A percentile compares a stretch with the other conserved stretches of the same genome.
These are phyloP conservation scores for Pterocarpus macrocarpus DNA, from an alignment of 306 rosid genomes.

Conservation along the genomic window DNA sequence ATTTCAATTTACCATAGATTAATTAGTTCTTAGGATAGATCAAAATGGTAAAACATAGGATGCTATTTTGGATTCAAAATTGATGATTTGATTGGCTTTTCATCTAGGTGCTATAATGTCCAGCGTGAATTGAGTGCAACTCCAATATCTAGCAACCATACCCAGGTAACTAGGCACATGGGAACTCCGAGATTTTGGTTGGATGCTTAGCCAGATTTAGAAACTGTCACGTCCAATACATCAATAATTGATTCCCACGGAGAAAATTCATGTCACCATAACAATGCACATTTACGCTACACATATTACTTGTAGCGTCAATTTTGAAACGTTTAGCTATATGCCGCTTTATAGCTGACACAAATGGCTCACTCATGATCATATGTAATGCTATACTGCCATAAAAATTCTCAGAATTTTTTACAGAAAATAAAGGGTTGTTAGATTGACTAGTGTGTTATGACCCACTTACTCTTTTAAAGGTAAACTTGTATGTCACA, in stretches of 20 bases:
- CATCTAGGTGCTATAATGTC: slow-evolving; percentile 11
- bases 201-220: slow-evolving; percentile 33
- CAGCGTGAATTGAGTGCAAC: slow-evolving; percentile 7
- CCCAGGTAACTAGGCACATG: slow-evolving; percentile 29
- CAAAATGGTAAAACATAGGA: slow-evolving; percentile 24
- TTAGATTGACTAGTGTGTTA: too few relatives aligned
- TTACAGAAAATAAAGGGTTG: too few relatives aligned
- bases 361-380: background rate
- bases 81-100: slow-evolving; percentile 20
- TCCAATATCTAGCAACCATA: background rate
- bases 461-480: too few relatives aligned
- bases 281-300: too few relatives aligned
- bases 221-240: slow-evolving; percentile 25
- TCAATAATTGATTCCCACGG: slow-evolving; percentile 17
- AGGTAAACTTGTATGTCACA: too few relatives aligned
- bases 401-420: too few relatives aligned
- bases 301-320: background rate
- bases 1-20: slow-evolving; percentile 18
- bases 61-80: slow-evolving; percentile 31
- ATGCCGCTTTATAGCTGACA: slow-evolving; percentile 19
- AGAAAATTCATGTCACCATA: too few relatives aligned
- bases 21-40: background rate
- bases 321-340: slow-evolving; percentile 5
- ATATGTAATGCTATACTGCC: too few relatives aligned
- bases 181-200: slow-evolving; percentile 19